Evolutionary conservation across 1,284 basidiomycete species (phyloP).

Genomic region (Meira nashicola): DNA sequence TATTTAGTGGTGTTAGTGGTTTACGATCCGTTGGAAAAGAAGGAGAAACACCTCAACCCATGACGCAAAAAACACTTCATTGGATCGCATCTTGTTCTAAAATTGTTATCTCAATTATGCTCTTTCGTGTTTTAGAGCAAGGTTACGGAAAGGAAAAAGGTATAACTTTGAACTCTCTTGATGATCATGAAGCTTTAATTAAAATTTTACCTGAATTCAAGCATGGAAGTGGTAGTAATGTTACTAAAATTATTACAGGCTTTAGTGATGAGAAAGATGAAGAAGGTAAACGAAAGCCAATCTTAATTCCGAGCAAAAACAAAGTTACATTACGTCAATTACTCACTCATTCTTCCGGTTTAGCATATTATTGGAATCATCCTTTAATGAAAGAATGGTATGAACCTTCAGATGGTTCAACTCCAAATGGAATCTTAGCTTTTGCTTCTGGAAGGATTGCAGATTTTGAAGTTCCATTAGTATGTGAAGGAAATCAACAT

Average conservation of each 20-base stretch:
- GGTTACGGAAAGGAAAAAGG: constrained; percentile 4
- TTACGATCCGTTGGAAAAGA: not conserved
- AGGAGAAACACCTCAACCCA: not conserved
- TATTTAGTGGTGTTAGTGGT: not conserved
- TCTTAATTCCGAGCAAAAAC: not conserved
- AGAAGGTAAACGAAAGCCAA: constrained; percentile 4
- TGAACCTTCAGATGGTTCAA: not conserved
- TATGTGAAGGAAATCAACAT: not conserved
- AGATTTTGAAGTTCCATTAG: constrained; percentile 3
- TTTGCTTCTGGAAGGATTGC: constrained; percentile 6
- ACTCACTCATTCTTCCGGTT: constrained; percentile 5
- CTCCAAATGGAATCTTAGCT: not conserved
- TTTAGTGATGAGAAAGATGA: not conserved
- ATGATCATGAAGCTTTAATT: constrained; percentile 7
- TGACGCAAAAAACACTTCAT: constrained; percentile 2
- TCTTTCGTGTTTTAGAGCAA: not conserved
- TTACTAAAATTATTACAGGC: constrained; percentile 1
- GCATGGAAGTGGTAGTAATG: constrained; percentile 1
- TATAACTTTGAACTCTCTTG: not conserved
- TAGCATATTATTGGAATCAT: constrained; percentile 9
- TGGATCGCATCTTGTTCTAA: constrained; percentile 7
- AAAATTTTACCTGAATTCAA: constrained; percentile 9
- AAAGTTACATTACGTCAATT: constrained; percentile 9
- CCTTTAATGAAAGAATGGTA: constrained; percentile 6
- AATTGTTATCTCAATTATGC: not conserved